These are phyloP conservation scores for Calonectria pseudoreteaudii DNA, from an alignment of 2,329 filamentous ascomycete species.

Conservation along the genomic window DNA sequence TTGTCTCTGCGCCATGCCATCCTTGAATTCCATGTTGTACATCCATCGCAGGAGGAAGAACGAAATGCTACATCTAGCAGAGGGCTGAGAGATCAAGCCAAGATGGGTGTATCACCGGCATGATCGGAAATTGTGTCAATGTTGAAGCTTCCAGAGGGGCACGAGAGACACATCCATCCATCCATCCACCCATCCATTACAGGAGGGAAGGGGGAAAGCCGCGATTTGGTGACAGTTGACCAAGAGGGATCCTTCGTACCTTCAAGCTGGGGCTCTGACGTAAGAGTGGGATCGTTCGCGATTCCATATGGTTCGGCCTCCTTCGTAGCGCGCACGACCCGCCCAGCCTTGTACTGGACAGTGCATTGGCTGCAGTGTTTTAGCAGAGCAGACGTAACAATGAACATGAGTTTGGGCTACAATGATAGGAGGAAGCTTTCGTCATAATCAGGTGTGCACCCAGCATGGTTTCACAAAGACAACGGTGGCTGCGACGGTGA, in stretches of 20 bases:
- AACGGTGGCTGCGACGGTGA: background rate
- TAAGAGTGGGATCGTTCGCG: conserved; percentile 19
- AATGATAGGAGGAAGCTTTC: background rate
- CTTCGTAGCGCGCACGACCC: background rate
- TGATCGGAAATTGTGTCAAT: background rate
- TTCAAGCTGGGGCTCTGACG: conserved; percentile 12
- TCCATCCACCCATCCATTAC: background rate
- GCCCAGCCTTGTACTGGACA: background rate
- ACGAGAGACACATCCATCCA: background rate
- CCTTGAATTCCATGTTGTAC: background rate
- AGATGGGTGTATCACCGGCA: background rate
- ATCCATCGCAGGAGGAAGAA: background rate
- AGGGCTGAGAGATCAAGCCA: background rate
- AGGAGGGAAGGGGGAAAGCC: background rate
- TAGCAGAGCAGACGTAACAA: background rate
- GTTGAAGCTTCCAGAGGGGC: background rate
- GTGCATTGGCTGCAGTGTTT: background rate
- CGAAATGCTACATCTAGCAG: background rate
- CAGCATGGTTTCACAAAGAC: background rate
- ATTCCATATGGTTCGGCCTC: background rate
- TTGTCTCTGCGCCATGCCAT: background rate
- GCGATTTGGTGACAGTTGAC: background rate
- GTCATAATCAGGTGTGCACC: background rate
- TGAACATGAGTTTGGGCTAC: background rate
- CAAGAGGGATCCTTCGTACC: background rate